Base-by-base conservation (phyloP, 495 filamentous ascomycete species). In the Alectoria sarmentosa region DNA sequence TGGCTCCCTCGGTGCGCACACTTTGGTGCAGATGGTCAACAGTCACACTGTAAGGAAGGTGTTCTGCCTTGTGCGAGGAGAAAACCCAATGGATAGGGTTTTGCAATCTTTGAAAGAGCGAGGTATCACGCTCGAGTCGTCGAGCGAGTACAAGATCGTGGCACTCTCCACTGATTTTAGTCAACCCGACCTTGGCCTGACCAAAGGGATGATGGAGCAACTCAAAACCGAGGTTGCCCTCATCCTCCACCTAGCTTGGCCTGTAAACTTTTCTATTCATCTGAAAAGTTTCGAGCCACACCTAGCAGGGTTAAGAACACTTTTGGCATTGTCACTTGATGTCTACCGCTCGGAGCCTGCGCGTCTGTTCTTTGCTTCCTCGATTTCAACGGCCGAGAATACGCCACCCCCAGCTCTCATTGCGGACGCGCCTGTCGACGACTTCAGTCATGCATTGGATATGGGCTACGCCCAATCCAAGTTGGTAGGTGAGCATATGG, bases 391-490 rank as follows among this genome's bases (percentile, higher is more conserved):
- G 0, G 79, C 79, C 0, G 72, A 80, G 14, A 72, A 60, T 3
- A 73, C 74, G 5, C 62, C 70, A 0, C 56, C 67, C 0, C 57
- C 71, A 0, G 68, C 67, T 11, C 57, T 58, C 5, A 75, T 85
- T 28, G 69, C 74, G 9, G 83, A 85, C 64, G 66, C 65, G 1
- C 77, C 77, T 0, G 68, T 82, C 19, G 32, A 66, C 9, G 70
- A 76, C 13, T 73, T 83, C 0, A 36, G 56, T 0, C 64, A 73
- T 36, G 82, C 79, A 0, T 74, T 76, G 10, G 3, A 67, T 69
- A 84, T 77, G 69, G 84, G 85, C 5, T 88, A 88, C 66, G 83
- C 79, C 0, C 79, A 76, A 21, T 82, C 79, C 3, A 88, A 88
- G 67, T 67, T 84, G 1, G 72, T 85, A 49, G 75, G 80, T 32